Percentiles rank a stretch among this genome's conserved stretches.
Evolutionary conservation across 1,139 yeast genomes (phyloP).

Genomic region (Saccharomycopsis crataegensis): DNA sequence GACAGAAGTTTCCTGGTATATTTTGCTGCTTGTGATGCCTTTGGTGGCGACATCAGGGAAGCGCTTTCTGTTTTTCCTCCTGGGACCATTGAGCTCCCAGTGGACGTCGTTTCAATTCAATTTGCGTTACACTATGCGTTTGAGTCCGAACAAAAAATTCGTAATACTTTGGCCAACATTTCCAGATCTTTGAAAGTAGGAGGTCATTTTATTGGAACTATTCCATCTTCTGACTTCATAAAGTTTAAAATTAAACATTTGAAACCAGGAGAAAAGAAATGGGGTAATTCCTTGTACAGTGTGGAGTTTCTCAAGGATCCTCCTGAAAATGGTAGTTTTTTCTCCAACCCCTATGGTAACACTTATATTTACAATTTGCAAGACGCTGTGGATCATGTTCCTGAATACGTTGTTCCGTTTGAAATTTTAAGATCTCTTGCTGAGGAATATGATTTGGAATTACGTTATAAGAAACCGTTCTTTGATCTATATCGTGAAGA

Average conservation of each 20-base stretch:
- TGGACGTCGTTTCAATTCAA: slow-evolving; percentile 83
- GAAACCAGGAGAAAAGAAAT: slow-evolving; percentile 45
- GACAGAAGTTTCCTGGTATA: slow-evolving; percentile 58
- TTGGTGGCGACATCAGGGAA: slow-evolving; percentile 59
- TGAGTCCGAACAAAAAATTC: slow-evolving; percentile 74
- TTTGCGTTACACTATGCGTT: slow-evolving; percentile 94
- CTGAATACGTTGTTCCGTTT: slow-evolving; percentile 96
- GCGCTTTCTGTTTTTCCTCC: slow-evolving; percentile 48
- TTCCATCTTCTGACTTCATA: slow-evolving; percentile 86
- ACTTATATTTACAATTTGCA: slow-evolving; percentile 71
- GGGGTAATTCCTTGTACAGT: slow-evolving; percentile 81
- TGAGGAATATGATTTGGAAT: slow-evolving; percentile 70
- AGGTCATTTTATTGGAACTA: slow-evolving; percentile 86
- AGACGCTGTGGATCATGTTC: slow-evolving; percentile 95
- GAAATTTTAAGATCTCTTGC: slow-evolving; percentile 78
- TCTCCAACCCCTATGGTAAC: slow-evolving; percentile 50
- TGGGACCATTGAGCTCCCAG: slow-evolving; percentile 51
- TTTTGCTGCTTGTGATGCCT: slow-evolving; percentile 89
- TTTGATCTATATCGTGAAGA: slow-evolving; percentile 77
- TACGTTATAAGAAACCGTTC: slow-evolving; percentile 71
- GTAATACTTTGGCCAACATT: slow-evolving; percentile 66
- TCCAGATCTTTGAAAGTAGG: slow-evolving; percentile 70
- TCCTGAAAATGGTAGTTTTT: slow-evolving; percentile 52
- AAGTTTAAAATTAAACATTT: slow-evolving; percentile 51
- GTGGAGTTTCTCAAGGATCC: slow-evolving; percentile 74